These are phyloP conservation scores for Pythium volutum DNA, from an alignment of 352 stramenopile species.

Conservation along the genomic window DNA sequence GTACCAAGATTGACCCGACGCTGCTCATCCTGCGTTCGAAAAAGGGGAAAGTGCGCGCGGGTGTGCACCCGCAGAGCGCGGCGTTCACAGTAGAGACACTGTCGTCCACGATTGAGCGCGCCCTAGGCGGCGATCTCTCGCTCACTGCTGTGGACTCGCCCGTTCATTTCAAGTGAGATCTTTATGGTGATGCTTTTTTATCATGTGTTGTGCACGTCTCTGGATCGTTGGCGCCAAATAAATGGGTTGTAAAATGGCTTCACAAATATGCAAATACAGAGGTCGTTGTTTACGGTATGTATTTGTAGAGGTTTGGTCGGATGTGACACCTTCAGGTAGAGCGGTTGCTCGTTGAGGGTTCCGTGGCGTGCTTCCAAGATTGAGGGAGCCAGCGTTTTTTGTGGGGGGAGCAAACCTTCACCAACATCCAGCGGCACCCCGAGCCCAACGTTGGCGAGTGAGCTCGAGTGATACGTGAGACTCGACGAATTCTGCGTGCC, in stretches of 20 bases:
- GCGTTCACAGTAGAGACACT: slow-evolving; percentile 52
- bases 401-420: slow-evolving; percentile 12
- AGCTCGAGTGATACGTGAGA: slow-evolving; percentile 13
- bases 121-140: slow-evolving; percentile 60
- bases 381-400: slow-evolving; percentile 17
- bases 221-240: slow-evolving; percentile 5
- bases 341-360: slow-evolving; percentile 23
- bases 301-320: slow-evolving; percentile 7
- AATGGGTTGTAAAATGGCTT: slow-evolving; percentile 8
- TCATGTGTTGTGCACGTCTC: not conserved
- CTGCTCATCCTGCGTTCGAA: slow-evolving; percentile 69
- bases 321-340: not conserved
- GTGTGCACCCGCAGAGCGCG: slow-evolving; percentile 28
- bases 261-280: slow-evolving; percentile 16
- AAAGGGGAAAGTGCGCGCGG: slow-evolving; percentile 57
- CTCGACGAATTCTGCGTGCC: not conserved
- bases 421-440: slow-evolving; percentile 10
- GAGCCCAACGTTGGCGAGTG: slow-evolving; percentile 9
- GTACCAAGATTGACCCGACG: slow-evolving; percentile 25
- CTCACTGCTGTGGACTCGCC: slow-evolving; percentile 31
- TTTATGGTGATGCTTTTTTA: not conserved
- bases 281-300: not conserved
- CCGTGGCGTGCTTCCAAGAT: slow-evolving; percentile 17
- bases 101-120: slow-evolving; percentile 66
- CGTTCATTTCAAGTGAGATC: slow-evolving; percentile 26